These are phyloP conservation scores for Magnusiomyces clavatus DNA, from an alignment of 1,139 yeast species.

Conservation along the genomic window DNA sequence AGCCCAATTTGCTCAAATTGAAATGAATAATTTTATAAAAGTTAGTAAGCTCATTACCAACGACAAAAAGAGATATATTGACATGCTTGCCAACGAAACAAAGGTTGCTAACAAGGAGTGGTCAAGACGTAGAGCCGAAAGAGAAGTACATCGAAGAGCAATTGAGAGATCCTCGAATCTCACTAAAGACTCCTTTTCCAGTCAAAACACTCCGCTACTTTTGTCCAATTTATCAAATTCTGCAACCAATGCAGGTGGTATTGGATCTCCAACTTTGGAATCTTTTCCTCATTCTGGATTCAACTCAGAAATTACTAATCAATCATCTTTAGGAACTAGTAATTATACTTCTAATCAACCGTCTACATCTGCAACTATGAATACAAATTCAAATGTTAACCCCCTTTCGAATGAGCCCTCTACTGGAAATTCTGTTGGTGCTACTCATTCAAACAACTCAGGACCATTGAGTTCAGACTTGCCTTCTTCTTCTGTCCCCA, in stretches of 20 bases:
- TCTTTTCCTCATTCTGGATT: neutral
- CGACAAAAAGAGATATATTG: slow-evolving; percentile 29
- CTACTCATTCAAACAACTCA: too few species aligned
- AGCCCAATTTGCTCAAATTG: slow-evolving; percentile 33
- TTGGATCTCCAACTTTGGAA: neutral
- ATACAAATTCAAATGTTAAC: slow-evolving; percentile 6
- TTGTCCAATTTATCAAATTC: neutral
- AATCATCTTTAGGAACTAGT: slow-evolving; percentile 1
- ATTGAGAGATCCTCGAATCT: slow-evolving; percentile 26
- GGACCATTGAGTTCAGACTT: too few species aligned
- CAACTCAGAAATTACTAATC: slow-evolving; percentile 6
- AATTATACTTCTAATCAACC: neutral
- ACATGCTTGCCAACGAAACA: slow-evolving; percentile 28
- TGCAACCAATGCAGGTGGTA: neutral
- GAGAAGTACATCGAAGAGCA: slow-evolving; percentile 34
- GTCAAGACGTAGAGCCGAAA: slow-evolving; percentile 35
- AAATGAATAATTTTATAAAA: slow-evolving; percentile 25
- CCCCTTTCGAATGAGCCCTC: neutral
- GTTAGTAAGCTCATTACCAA: slow-evolving; percentile 22
- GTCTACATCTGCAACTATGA: neutral
- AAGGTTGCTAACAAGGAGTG: slow-evolving; percentile 34
- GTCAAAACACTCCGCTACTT: neutral
- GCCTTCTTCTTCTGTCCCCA: neutral
- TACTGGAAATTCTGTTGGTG: too few species aligned
- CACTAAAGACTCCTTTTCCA: slow-evolving; percentile 8